phyloP scores from a whole-genome alignment of 2,329 filamentous ascomycete species.

The Fusarium nelsonii region DNA sequence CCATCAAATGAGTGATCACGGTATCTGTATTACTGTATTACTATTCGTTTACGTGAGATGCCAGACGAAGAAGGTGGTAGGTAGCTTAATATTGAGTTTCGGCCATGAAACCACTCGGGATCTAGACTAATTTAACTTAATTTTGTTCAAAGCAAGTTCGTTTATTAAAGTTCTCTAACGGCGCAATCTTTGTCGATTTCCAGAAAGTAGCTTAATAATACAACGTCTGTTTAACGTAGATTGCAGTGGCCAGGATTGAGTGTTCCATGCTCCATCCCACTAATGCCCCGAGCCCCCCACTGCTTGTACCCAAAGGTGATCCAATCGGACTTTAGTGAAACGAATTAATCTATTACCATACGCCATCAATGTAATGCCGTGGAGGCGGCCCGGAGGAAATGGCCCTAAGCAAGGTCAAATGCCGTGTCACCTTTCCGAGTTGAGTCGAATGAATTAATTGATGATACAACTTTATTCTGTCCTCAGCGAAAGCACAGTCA shows the following conservation, averaged over 20 bases:
- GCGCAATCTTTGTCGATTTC: slow-evolving; percentile 2
- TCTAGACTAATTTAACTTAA: background rate
- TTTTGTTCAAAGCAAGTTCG: background rate
- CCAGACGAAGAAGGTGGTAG: slow-evolving; percentile 34
- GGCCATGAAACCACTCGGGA: background rate
- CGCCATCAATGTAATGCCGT: slow-evolving; percentile 26
- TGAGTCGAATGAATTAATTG: background rate
- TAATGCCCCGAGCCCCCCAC: slow-evolving; percentile 34
- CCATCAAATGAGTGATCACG: background rate
- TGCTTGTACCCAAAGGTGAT: background rate
- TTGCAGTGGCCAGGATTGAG: slow-evolving; percentile 14
- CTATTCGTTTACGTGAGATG: slow-evolving; percentile 30
- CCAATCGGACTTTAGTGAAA: slow-evolving; percentile 35
- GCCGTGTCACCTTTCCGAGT: slow-evolving; percentile 16
- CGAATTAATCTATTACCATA: slow-evolving; percentile 14
- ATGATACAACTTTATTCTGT: no score
- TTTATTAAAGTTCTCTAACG: background rate
- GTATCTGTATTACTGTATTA: background rate
- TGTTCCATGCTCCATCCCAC: slow-evolving; percentile 19
- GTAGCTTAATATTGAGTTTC: slow-evolving; percentile 19
- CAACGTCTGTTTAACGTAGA: slow-evolving; percentile 1
- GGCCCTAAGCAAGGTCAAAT: background rate
- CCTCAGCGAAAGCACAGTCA: no score
- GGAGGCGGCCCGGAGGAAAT: slow-evolving; percentile 15
- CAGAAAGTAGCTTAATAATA: background rate